phyloP scores from a whole-genome alignment of 192 early-diverging fungal species.

The Linnemannia schmuckeri region DNA sequence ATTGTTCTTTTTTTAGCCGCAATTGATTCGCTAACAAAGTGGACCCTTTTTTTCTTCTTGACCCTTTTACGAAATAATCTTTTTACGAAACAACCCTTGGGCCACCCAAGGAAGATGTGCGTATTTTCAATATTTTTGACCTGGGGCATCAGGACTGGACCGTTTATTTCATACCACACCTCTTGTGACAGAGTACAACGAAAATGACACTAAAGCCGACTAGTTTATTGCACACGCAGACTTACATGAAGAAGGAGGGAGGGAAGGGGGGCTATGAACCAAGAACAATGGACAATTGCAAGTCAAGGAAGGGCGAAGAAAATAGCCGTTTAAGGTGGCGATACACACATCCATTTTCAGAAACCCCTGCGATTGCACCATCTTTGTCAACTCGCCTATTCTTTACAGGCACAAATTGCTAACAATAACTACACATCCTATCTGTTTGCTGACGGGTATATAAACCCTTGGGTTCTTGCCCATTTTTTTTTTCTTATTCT shows the following conservation, averaged over 20 bases:
- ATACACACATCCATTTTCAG: too few species aligned
- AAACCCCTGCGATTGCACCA: background rate
- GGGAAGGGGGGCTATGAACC: background rate
- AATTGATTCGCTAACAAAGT: background rate
- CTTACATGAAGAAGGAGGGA: background rate
- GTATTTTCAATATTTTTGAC: background rate
- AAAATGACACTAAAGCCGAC: background rate
- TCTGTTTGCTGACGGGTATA: background rate
- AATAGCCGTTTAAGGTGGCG: too few species aligned
- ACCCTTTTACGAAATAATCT: background rate
- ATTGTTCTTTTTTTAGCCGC: background rate
- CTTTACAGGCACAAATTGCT: background rate
- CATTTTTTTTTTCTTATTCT: background rate
- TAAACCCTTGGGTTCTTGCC: background rate
- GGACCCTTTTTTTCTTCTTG: background rate
- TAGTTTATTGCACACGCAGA: background rate
- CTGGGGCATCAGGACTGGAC: background rate
- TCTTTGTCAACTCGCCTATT: background rate
- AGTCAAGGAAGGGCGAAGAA: too few species aligned
- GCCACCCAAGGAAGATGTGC: background rate
- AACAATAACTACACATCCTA: background rate
- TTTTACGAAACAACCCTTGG: background rate
- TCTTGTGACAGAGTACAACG: background rate
- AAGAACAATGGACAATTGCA: background rate
- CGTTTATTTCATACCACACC: background rate